Base-by-base conservation (phyloP, 495 filamentous ascomycete species). In the Talaromyces ruber region DNA sequence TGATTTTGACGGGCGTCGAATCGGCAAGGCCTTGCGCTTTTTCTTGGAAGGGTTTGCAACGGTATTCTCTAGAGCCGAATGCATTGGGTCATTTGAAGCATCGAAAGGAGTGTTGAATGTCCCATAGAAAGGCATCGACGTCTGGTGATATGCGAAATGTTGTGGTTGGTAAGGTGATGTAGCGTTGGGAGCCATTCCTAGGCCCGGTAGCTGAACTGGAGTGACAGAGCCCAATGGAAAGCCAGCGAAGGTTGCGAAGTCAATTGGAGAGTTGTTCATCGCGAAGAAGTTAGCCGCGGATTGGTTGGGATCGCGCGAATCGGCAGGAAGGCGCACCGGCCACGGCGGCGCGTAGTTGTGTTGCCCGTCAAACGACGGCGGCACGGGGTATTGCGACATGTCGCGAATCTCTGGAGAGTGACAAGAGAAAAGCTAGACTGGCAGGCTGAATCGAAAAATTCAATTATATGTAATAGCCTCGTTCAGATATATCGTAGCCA, bases 381-480 rank as follows among this genome's bases (percentile, higher is more conserved):
- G 72, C 58, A 75, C 75, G 61, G 82, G 81, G 71, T 86, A 81
- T 63, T 81, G 76, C 43, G 82, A 80, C 84, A 86, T 86, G 61
- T 60, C 73, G 45, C 21, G 57, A 59, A 2, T 9, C 28, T 47
- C 18, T 8, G n/a, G 43, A 12, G 18, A 47, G 8, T 8, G 9
- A 18, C 6, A 18, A 47, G 43, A 12, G 43, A 47, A 47, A 21
- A 47, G 37, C 37, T 16, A 43, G 16, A 16, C 37, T 43, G 16
- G 37, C 16, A n/a, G 37, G 7, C 1, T 6, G 0, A 11, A 21
- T 47, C 18, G 43, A n/a, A n/a, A n/a, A n/a, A n/a, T n/a, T n/a
- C n/a, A n/a, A n/a, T n/a, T n/a, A n/a, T n/a, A n/a, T n/a, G n/a
- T n/a, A n/a, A n/a, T n/a, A n/a, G n/a, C n/a, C n/a, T n/a, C n/a